Evolutionary conservation across 768 basidiomycete genomes (phyloP).

Genomic region (Termitomyces eurrhizus): DNA sequence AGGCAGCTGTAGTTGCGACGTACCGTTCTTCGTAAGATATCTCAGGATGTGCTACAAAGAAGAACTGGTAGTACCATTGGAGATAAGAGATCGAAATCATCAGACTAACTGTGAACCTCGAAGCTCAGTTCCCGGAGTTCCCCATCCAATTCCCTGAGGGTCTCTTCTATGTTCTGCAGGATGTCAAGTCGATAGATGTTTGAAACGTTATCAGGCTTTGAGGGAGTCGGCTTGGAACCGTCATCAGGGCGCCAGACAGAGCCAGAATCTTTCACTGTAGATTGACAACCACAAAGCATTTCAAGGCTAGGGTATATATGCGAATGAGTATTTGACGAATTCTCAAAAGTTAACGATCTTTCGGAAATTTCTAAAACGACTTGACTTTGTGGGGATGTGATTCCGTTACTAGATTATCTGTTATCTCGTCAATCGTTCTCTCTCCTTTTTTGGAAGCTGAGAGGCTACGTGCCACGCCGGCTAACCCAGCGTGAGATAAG

Average conservation of each 20-base stretch:
- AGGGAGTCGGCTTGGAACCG: constrained; percentile 24
- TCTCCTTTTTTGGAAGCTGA: too few relatives aligned
- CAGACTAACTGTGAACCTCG: constrained; percentile 60
- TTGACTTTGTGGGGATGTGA: too few relatives aligned
- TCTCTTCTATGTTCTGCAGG: constrained; percentile 52
- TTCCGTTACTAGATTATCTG: too few relatives aligned
- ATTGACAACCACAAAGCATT: constrained; percentile 13
- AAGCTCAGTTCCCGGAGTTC: constrained; percentile 61
- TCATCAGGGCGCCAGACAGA: constrained; percentile 44
- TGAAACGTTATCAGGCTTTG: constrained; percentile 24
- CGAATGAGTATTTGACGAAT: background rate
- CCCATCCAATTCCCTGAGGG: constrained; percentile 46
- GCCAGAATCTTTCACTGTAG: constrained; percentile 7
- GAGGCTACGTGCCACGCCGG: too few relatives aligned
- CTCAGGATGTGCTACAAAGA: constrained; percentile 59
- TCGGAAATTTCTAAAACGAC: background rate
- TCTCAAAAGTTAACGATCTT: background rate
- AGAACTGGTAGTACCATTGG: background rate
- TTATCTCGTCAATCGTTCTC: too few relatives aligned
- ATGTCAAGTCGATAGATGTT: constrained; percentile 54
- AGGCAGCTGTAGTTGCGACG: constrained; percentile 11
- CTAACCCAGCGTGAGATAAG: too few relatives aligned
- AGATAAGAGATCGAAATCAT: background rate
- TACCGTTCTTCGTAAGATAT: constrained; percentile 67
- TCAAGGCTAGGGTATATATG: background rate